Evolutionary conservation across 805 yeast species (phyloP), one percentile per base, ranked within the genome.

Genomic region (Cyberlindnera euphorbiiphila): DNA sequence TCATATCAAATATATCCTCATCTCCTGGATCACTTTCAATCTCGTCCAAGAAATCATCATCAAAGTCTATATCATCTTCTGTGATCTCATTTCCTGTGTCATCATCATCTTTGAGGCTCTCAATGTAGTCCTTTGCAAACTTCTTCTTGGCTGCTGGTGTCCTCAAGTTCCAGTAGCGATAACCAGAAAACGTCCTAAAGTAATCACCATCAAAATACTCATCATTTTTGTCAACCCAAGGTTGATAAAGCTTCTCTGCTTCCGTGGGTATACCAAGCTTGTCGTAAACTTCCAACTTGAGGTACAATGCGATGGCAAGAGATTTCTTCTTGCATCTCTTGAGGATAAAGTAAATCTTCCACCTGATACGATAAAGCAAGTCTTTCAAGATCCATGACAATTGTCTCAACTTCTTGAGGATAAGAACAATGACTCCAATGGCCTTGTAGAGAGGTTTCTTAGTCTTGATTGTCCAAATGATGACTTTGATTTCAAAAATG

Each of bases 311-410:
- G 22, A 45, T 27, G 2, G 44, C 25, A 15, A 50, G 33, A 10
- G 47, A 41, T 13, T 41, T 34, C 32, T 41, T 47, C 16, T 32
- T 25, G 5, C 35, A 31, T n/a, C 29, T 36, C 32, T 41, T 47
- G 12, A 50, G 19, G 1, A 45, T 3, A 14, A 40, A 50, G 13
- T 47, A 39, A 9, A 49, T 17, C 29, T 43, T 52, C 56, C 54
- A 52, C 32, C 41, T 37, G 25, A 47, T 49, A 19, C 53, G 39
- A 32, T 50, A 52, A 9, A 52, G 29, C 13, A 35, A 9, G 44
- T 50, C 56, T 23, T 45, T 40, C 9, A 50, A 29, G 8, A 46
- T 34, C 54, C 55, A 52, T 12, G 47, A 25, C 31, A 50, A 40
- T 1, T 49, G 40, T 28, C 40, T 35, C 25, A 49, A 32, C 16